phyloP scores from a whole-genome alignment of 2,329 filamentous ascomycete species.

The Verticillium nonalfalfae region DNA sequence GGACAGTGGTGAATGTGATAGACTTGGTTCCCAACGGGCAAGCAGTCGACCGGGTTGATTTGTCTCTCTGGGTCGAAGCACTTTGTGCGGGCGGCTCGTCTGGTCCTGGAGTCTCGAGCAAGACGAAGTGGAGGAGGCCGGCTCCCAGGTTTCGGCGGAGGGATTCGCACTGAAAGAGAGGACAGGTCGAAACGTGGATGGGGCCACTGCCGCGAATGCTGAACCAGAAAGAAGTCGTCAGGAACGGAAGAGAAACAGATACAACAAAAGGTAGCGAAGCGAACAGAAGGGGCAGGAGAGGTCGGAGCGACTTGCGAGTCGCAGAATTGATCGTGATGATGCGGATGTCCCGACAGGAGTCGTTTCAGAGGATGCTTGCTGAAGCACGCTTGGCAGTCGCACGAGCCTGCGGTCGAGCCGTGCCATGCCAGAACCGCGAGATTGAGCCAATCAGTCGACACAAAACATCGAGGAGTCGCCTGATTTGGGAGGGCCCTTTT shows the following conservation, averaged over 20 bases:
- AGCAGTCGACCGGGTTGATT: not conserved
- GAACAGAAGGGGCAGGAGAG: not conserved
- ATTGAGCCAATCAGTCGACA: not conserved
- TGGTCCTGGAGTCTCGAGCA: not conserved
- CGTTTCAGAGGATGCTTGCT: not conserved
- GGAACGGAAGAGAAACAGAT: not conserved
- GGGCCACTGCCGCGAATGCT: not conserved
- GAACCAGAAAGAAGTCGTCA: not conserved
- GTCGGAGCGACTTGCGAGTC: not conserved
- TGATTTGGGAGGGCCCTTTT: not conserved
- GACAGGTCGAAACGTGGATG: not conserved
- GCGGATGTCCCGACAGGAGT: slow-evolving; percentile 38
- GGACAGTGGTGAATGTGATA: not conserved
- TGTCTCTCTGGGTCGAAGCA: not conserved
- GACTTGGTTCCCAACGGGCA: not conserved
- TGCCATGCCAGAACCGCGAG: not conserved
- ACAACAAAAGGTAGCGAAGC: not conserved
- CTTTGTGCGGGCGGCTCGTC: not conserved
- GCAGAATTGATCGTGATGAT: slow-evolving; percentile 50
- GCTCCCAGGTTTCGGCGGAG: not conserved
- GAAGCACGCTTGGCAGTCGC: not conserved
- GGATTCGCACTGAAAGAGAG: not conserved
- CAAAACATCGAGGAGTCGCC: not conserved
- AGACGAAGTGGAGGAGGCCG: not conserved
- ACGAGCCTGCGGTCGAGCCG: not conserved